Base-by-base conservation (phyloP, 2,329 filamentous ascomycete species). In the Shiraia sp. region DNA sequence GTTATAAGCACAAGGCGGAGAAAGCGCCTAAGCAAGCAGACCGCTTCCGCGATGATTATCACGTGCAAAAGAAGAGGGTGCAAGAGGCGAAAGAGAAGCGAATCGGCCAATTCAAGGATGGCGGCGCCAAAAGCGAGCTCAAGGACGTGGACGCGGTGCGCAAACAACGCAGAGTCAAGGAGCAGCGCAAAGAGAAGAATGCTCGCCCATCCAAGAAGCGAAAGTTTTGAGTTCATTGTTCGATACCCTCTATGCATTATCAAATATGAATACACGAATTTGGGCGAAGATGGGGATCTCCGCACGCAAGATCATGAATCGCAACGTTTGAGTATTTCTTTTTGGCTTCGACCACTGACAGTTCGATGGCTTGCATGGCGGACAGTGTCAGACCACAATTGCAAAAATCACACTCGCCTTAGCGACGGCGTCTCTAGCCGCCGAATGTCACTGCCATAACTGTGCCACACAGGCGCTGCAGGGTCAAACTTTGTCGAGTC, bases 21-120 rank as follows among this genome's bases (percentile, higher is more conserved):
- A 85, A 81, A 73, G 90, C 90, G 42, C 93, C 95, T 50, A 97
- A 96, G 78, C 83, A 89, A 59, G 90, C 93, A 6, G 93, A 99
- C 76, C 92, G 88, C 73, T 92, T 81, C 71, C 81, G 93, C 47
- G 90, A 92, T 68, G 92, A 99, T 72, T 99, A 88, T 72, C 79
- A 95, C 53, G 83, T 85, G 66, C 85, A 88, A 74, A 96, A 93
- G 84, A 91, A 91, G 84, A 85, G 89, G 64, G 86, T 93, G 13
- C 83, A 84, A 12, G 90, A 90, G 65, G 91, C 92, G 32, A 87
- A 87, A 72, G 88, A 96, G 76, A 90, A 90, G 75, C 78, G 87
- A 14, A 72, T 90, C 22, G 88, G 87, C 36, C 79, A 82, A 49
- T 92, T 86, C 74, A 82, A 76, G 66, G 86, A 90, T 55, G 84